phyloP scores from a whole-genome alignment of 2,329 filamentous ascomycete genomes.

The Penicillium sp. region DNA sequence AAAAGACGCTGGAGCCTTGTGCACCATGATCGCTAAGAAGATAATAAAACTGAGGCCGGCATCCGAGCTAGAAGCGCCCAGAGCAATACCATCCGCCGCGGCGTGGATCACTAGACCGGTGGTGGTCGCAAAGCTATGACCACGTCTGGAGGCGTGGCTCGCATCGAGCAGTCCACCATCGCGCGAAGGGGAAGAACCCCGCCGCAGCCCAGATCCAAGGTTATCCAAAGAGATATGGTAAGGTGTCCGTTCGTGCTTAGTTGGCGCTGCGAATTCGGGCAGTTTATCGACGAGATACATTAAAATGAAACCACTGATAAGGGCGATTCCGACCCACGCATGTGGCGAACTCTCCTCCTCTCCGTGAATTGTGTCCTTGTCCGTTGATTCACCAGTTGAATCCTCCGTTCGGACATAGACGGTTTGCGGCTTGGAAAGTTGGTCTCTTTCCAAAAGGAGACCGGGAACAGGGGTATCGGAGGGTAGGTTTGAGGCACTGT shows the following conservation, averaged over 20 bases:
- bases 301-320: constrained; percentile 84
- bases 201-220: constrained; percentile 58
- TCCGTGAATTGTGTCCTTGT: constrained; percentile 38
- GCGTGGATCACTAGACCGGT: constrained; percentile 95
- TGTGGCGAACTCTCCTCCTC: constrained; percentile 52
- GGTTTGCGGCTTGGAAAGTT: constrained; percentile 13
- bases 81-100: constrained; percentile 88
- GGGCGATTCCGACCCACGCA: constrained; percentile 81
- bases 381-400: constrained; percentile 35
- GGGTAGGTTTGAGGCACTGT: background rate
- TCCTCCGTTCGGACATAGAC: constrained; percentile 28
- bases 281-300: constrained; percentile 96
- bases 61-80: constrained; percentile 84
- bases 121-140: constrained; percentile 73
- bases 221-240: constrained; percentile 88
- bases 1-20: constrained; percentile 95
- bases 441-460: constrained; percentile 14
- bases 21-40: constrained; percentile 94
- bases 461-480: constrained; percentile 12
- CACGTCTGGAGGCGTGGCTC: constrained; percentile 24
- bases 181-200: constrained; percentile 41
- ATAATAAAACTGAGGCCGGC: constrained; percentile 82
- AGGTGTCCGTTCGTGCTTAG: constrained; percentile 64
- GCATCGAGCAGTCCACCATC: constrained; percentile 39
- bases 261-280: constrained; percentile 67